Evolutionary conservation across 345 rosid species (phyloP).

Genomic region (Eucalyptus shirleyi): DNA sequence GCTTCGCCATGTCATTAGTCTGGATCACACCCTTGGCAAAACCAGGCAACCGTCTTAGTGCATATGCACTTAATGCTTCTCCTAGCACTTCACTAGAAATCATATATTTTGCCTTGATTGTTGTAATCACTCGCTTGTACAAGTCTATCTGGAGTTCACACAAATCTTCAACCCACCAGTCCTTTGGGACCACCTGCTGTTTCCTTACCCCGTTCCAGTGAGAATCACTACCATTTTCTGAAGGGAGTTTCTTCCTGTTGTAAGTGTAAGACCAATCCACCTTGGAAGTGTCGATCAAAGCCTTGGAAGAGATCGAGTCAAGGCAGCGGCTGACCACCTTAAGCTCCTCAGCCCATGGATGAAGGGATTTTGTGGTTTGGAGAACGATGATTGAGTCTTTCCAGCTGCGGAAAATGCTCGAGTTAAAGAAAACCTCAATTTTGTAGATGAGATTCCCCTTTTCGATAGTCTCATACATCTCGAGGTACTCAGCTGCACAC

Average conservation of each 20-base stretch:
- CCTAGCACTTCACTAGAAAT: slow-evolving; percentile 44
- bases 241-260: slow-evolving; percentile 53
- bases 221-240: slow-evolving; percentile 23
- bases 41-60: slow-evolving; percentile 42
- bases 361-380: slow-evolving; percentile 33
- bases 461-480: slow-evolving; percentile 50
- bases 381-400: slow-evolving; percentile 65
- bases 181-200: slow-evolving; percentile 49
- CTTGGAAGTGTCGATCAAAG: slow-evolving; percentile 42
- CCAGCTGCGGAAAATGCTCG: slow-evolving; percentile 66
- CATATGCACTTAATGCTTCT: slow-evolving; percentile 51
- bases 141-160: slow-evolving; percentile 57
- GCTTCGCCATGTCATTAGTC: slow-evolving; percentile 26
- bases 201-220: slow-evolving; percentile 42
- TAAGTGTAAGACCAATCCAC: slow-evolving; percentile 81
- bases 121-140: slow-evolving; percentile 37
- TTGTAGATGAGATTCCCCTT: slow-evolving; percentile 67
- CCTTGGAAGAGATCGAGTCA: slow-evolving; percentile 54
- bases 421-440: slow-evolving; percentile 60
- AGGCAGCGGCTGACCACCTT: slow-evolving; percentile 57
- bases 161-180: slow-evolving; percentile 90
- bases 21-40: slow-evolving; percentile 38
- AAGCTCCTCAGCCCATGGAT: slow-evolving; percentile 43
- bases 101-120: slow-evolving; percentile 32
- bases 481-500: slow-evolving; percentile 76